Conservation (phyloP, 345 rosid species). For the Erysimum cheiranthoides region DNA sequence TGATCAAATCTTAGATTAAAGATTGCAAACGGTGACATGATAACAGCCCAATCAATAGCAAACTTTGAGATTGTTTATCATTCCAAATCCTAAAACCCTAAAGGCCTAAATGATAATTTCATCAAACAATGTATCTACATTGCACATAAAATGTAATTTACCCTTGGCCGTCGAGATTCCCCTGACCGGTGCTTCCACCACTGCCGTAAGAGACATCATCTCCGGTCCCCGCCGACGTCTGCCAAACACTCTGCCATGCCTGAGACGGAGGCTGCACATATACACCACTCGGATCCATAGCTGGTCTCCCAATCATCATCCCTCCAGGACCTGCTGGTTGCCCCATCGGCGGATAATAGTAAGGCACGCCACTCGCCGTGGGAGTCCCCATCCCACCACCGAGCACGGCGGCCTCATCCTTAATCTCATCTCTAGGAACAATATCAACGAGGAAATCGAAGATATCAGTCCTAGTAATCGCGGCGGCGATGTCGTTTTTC, state of each 20-base stretch:
- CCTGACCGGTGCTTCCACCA: constrained; percentile 73
- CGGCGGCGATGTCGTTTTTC: constrained; percentile 95
- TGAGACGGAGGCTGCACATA: constrained; percentile 88
- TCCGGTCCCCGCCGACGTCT: constrained; percentile 60
- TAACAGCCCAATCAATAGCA: not conserved
- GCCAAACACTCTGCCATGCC: constrained; percentile 98
- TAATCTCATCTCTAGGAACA: constrained; percentile 89
- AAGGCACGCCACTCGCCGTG: constrained; percentile 82
- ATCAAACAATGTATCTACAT: constrained; percentile 27
- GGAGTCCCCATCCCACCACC: constrained; percentile 66
- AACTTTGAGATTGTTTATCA: not conserved
- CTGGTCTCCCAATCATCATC: constrained; percentile 95
- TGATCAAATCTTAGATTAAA: not conserved
- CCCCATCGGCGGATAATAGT: constrained; percentile 86
- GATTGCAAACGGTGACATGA: constrained; percentile 10
- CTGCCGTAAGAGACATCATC: constrained; percentile 75
- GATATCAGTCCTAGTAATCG: constrained; percentile 87
- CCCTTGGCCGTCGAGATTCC: constrained; percentile 70
- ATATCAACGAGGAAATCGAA: constrained; percentile 92
- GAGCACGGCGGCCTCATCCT: constrained; percentile 67
- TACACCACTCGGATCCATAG: constrained; percentile 74
- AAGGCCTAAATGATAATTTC: constrained; percentile 16
- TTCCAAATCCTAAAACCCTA: constrained; percentile 30
- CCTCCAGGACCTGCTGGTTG: constrained; percentile 77
- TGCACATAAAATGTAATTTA: constrained; percentile 24